Conservation (phyloP, 345 rosid species). For the Orychophragmus violaceus region DNA sequence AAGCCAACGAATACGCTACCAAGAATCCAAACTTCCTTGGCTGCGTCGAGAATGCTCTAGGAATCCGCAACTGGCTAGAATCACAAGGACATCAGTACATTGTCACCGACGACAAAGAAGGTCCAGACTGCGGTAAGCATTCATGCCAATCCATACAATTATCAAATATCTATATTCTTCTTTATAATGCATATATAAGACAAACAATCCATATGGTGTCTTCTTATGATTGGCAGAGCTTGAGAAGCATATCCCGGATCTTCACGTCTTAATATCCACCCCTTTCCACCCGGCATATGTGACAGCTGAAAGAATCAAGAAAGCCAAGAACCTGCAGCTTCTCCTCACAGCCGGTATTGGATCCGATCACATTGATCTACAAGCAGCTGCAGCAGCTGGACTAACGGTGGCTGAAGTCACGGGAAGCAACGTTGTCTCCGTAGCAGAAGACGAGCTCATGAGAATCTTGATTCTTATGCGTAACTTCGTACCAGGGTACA, state of each 20-base stretch:
- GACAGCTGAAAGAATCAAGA: constrained; percentile 83
- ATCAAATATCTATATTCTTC: no score
- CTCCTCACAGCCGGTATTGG: constrained; percentile 97
- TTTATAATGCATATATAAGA: neutral
- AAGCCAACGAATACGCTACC: constrained; percentile 70
- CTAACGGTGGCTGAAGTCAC: constrained; percentile 92
- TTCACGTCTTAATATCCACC: constrained; percentile 74
- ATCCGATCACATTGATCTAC: constrained; percentile 81
- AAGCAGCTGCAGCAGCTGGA: constrained; percentile 88
- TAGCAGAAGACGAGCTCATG: constrained; percentile 97
- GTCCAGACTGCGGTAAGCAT: constrained; percentile 56
- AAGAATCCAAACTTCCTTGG: constrained; percentile 78
- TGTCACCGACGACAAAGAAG: constrained; percentile 93
- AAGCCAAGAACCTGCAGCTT: constrained; percentile 76
- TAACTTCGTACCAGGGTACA: constrained; percentile 83
- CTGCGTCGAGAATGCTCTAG: constrained; percentile 68
- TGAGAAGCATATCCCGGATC: constrained; percentile 84
- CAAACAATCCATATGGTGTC: neutral
- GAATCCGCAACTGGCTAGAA: constrained; percentile 73
- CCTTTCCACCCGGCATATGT: constrained; percentile 97
- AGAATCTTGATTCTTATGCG: constrained; percentile 82
- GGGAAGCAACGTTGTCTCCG: constrained; percentile 87
- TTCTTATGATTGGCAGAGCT: constrained; percentile 45
- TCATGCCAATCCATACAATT: neutral
- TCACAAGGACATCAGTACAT: constrained; percentile 83